Conservation (phyloP, 768 basidiomycete species). For the Trametes cubensis region DNA sequence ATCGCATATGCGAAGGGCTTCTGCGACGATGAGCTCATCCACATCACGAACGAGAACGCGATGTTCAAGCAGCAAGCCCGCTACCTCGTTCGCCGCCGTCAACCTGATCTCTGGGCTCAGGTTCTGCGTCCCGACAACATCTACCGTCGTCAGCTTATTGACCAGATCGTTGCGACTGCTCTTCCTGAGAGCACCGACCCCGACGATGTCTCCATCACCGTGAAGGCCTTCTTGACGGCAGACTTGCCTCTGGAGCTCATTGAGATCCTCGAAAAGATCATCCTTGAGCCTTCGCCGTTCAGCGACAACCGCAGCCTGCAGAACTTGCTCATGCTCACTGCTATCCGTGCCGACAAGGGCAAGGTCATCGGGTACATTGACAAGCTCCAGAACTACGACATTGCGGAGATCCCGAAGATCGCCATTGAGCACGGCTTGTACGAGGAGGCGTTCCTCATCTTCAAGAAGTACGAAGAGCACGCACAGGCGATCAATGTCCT, state of each 20-base stretch:
- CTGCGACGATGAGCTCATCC: slow-evolving; percentile 96
- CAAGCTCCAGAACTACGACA: slow-evolving; percentile 94
- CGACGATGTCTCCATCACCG: slow-evolving; percentile 97
- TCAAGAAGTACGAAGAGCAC: slow-evolving; percentile 96
- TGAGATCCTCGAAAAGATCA: slow-evolving; percentile 97
- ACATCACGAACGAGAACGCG: slow-evolving; percentile 97
- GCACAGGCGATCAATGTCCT: slow-evolving; percentile 96
- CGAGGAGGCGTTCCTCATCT: slow-evolving; percentile 96
- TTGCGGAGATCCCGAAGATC: slow-evolving; percentile 92
- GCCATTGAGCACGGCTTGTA: slow-evolving; percentile 94
- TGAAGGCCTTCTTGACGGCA: slow-evolving; percentile 97
- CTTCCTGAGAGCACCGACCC: slow-evolving; percentile 97
- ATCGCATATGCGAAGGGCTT: slow-evolving; percentile 99
- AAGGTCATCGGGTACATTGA: slow-evolving; percentile 98
- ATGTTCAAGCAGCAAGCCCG: slow-evolving; percentile 99
- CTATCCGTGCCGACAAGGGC: slow-evolving; percentile 96
- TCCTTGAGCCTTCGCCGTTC: slow-evolving; percentile 96
- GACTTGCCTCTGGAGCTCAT: slow-evolving; percentile 97
- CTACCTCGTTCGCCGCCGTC: slow-evolving; percentile 95
- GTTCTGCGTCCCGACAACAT: slow-evolving; percentile 89
- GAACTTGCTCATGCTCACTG: slow-evolving; percentile 91
- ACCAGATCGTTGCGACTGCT: slow-evolving; percentile 93
- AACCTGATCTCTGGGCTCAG: slow-evolving; percentile 94
- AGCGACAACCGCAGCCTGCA: slow-evolving; percentile 97
- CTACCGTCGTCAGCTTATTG: slow-evolving; percentile 90